Base-by-base conservation (phyloP, 768 basidiomycete species). In the Candolleomyces eurysporus region DNA sequence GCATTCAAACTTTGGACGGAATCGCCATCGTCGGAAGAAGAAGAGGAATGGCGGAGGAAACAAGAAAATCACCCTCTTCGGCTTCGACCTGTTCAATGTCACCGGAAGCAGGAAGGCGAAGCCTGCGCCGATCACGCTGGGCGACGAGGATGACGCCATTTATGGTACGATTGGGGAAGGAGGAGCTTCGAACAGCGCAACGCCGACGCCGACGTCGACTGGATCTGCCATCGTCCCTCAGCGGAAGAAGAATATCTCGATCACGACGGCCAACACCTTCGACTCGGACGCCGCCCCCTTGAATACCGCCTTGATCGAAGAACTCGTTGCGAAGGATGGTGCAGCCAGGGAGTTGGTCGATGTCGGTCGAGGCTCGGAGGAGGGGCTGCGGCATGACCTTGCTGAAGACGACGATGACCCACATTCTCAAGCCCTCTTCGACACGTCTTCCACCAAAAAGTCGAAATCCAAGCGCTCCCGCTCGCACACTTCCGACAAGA, bases 231-330 rank as follows among this genome's bases (percentile, higher is more conserved):
- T 22, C 46, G 14, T n/a, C 17, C 46, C 46, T 14, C 46, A 48
- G 4, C 46, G 46, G 36, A 36, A 36, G 36, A 36, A 36, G 36
- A 36, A 36, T 11, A 36, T 11, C 1, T 36, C 36, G 36, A 36
- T 36, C 36, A 36, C 36, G 36, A 36, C 36, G 36, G 36, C 36
- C 36, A 36, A 7, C 8, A 36, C 72, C 39, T 71, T 64, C 30
- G 90, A 91, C 71, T 85, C 86, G 0, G 90, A 91, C 63, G 89
- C 90, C 3, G 83, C 88, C 5, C 84, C 84, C 0, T 75, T 91
- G 14, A 87, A 88, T 55, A 71, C 82, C 7, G 77, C 82, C 10
- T 75, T 79, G 14, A 89, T 91, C 58, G 81, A 78, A 55, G 77
- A 76, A 30, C 66, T 87, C 43, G 79, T 85, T 7, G 45, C 45